Conservation (phyloP, 2,329 filamentous ascomycete species). For the Nannizziopsis arthrosporioides region DNA sequence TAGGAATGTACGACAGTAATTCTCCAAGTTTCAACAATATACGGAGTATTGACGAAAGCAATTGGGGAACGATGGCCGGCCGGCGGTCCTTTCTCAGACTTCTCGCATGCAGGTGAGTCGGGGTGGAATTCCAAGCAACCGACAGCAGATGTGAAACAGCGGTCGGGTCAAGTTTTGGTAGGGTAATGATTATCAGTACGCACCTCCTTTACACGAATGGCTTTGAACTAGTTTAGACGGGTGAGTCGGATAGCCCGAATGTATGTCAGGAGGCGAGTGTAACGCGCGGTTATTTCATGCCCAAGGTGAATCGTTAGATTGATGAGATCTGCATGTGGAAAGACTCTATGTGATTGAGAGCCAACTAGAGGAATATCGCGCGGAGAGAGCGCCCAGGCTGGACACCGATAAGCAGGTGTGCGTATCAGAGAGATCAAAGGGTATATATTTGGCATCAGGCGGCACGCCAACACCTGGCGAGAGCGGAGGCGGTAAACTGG, state of each 20-base stretch:
- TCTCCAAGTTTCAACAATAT: neutral
- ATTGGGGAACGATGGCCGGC: neutral
- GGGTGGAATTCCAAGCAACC: neutral
- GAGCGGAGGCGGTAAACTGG: no score
- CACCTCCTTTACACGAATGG: slow-evolving; percentile 5
- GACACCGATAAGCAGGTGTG: neutral
- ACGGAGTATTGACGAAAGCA: no score
- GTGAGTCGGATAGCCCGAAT: neutral
- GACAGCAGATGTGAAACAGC: slow-evolving; percentile 6
- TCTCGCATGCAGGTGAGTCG: neutral
- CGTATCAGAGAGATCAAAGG: neutral
- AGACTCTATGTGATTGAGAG: neutral
- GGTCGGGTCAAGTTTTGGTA: neutral
- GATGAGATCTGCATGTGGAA: neutral
- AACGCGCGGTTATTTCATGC: neutral
- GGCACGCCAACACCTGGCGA: neutral
- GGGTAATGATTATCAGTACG: slow-evolving; percentile 2
- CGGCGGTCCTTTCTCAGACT: neutral
- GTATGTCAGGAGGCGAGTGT: neutral
- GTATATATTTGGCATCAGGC: neutral
- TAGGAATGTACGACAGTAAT: neutral
- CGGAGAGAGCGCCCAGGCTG: neutral
- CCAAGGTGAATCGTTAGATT: neutral
- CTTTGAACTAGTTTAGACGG: neutral
- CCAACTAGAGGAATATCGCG: neutral